Conservation (phyloP, 225 moss, liverwort and hornwort species). For the Takakia lepidozioides region DNA sequence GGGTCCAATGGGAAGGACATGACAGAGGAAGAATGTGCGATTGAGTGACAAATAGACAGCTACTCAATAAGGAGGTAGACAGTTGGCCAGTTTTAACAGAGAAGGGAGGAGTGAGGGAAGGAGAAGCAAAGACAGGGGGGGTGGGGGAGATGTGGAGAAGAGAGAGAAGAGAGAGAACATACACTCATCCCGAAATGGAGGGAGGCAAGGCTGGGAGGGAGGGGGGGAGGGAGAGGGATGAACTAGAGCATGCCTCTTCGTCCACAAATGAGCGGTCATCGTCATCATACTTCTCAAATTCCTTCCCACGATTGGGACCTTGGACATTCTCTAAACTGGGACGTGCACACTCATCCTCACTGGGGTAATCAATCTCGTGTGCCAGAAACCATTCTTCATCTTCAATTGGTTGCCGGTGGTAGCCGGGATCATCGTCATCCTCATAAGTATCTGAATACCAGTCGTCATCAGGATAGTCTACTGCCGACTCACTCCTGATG, state of each 20-base stretch:
- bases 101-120: no score
- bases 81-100: no score
- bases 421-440: slow-evolving; percentile 97
- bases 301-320: slow-evolving; percentile 61
- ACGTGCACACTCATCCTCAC: slow-evolving; percentile 84
- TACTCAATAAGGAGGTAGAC: no score
- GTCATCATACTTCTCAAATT: slow-evolving; percentile 81
- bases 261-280: slow-evolving; percentile 75
- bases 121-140: no score
- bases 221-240: no score
- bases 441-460: slow-evolving; percentile 99
- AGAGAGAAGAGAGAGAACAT: no score
- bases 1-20: no score
- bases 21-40: no score
- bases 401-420: slow-evolving; percentile 85
- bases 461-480: slow-evolving; percentile 81
- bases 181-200: no score
- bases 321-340: slow-evolving; percentile 48
- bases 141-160: no score
- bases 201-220: no score
- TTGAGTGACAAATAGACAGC: no score
- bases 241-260: slow-evolving; percentile 69
- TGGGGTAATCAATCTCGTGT: slow-evolving; percentile 94
- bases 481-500: slow-evolving; percentile 52
- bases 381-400: slow-evolving; percentile 99